Conservation (phyloP, 169 alveolate genomes). For the Plasmodium fragile region DNA sequence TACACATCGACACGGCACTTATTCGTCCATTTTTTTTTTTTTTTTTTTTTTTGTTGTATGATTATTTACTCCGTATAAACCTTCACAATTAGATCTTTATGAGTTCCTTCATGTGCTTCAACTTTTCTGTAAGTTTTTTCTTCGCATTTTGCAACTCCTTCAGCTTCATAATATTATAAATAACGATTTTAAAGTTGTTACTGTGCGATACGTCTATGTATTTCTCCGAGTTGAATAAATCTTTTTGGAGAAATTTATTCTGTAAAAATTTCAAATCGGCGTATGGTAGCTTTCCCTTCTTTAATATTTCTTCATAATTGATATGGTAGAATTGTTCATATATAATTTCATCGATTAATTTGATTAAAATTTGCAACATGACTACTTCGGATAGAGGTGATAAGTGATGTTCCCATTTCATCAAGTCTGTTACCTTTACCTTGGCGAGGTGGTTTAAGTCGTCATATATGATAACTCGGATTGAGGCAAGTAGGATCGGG, state of each 20-base stretch:
- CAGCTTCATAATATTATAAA: conserved; percentile 51
- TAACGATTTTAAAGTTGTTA: conserved; percentile 53
- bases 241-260: conserved; percentile 65
- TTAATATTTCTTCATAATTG: conserved; percentile 69
- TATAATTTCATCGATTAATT: conserved; percentile 69
- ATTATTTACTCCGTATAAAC: background rate
- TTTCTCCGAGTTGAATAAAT: conserved; percentile 65
- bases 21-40: background rate
- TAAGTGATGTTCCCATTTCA: conserved; percentile 44
- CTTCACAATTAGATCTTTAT: background rate
- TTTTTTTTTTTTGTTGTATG: background rate
- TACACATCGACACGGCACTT: background rate
- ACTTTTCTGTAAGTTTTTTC: conserved; percentile 11
- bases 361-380: conserved; percentile 51
- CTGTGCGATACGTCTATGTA: conserved; percentile 16
- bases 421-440: conserved; percentile 25
- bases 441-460: conserved; percentile 53
- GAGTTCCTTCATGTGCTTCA: conserved; percentile 26
- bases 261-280: conserved; percentile 49
- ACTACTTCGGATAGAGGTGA: conserved; percentile 51
- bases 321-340: conserved; percentile 56
- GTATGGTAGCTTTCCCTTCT: conserved; percentile 43
- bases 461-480: conserved; percentile 55
- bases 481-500: conserved; percentile 65
- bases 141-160: conserved; percentile 56